Evolutionary conservation across 345 rosid genomes (phyloP), one percentile per base, ranked within the genome.

Genomic region (Camelina hispida): DNA sequence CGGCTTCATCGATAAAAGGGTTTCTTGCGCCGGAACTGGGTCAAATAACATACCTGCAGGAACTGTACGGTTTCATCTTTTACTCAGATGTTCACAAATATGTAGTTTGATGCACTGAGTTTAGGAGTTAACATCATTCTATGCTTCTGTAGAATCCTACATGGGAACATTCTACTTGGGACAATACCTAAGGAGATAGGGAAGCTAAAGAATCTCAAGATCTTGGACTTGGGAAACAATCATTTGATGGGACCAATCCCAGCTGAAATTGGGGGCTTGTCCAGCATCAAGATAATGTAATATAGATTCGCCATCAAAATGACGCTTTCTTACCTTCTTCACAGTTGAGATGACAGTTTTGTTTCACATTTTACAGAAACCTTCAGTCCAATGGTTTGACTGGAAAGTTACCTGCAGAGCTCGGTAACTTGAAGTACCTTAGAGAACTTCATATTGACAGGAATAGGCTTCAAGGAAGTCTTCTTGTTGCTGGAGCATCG

Each of bases 331-430:
- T 62, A 52, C 30, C 38, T 6, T 75, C 30, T n/a, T 9, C 15
- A 35, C 46, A 15, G 40, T 61, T 69, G 64, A 62, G 22, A 54
- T 3, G 20, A 8, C 40, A 1, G 16, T 76, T 62, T 76, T 54
- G 64, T 70, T 77, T 70, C 53, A 47, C 35, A 47, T 75, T 52
- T 66, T 82, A 75, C 86, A 95, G 99, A 86, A 89, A 92, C 82
- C 94, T 95, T 66, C 91, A 90, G 86, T 86, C 94, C 61, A 95
- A 95, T 81, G 96, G 98, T 56, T 87, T 95, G 74, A 87, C 91
- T 1, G 99, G 99, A 20, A 84, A 58, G 66, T 59, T 95, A 68
- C 99, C 98, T 58, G 57, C 86, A 46, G 96, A 90, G 82, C 81
- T 95, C 17, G 91, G 97, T 72, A 84, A 88, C 79, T 81, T 95